phyloP scores from a whole-genome alignment of 225 moss, liverwort and hornwort genomes.

The Polytrichum formosum region DNA sequence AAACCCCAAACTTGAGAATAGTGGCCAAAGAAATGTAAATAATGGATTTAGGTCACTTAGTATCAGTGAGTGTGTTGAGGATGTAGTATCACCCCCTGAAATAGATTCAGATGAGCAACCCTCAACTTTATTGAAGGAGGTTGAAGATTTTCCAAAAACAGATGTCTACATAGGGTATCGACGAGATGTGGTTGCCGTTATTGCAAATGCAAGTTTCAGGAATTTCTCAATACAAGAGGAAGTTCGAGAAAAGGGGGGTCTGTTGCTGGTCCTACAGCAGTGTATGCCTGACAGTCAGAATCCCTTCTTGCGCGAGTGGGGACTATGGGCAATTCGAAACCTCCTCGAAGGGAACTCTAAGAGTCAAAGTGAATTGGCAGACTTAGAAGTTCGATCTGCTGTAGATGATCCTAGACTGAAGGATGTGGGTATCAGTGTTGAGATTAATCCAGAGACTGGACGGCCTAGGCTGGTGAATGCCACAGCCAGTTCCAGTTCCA shows the following conservation, averaged over 20 bases:
- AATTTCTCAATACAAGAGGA: conserved; percentile 53
- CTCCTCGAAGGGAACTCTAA: conserved; percentile 64
- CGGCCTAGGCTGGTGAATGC: conserved; percentile 76
- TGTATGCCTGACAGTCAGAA: conserved; percentile 71
- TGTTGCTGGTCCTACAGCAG: conserved; percentile 79
- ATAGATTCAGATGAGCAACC: conserved; percentile 6
- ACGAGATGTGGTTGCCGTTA: conserved; percentile 82
- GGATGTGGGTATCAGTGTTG: conserved; percentile 65
- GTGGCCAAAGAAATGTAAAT: neutral
- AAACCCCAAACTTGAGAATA: conserved; percentile 2
- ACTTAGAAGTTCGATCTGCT: conserved; percentile 61
- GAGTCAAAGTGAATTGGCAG: conserved; percentile 67
- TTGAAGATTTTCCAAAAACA: conserved; percentile 36
- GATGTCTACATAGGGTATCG: conserved; percentile 74
- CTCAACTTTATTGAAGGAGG: neutral
- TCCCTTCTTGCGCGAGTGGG: conserved; percentile 91
- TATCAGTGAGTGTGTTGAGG: neutral
- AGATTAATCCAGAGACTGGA: conserved; percentile 70
- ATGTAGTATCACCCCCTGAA: too few relatives aligned
- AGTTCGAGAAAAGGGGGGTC: conserved; percentile 63
- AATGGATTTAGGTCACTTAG: neutral
- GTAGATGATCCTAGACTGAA: conserved; percentile 66
- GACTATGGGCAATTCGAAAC: conserved; percentile 91
- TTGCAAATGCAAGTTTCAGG: conserved; percentile 64
- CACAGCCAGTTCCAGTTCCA: neutral